Evolutionary conservation across 2,329 filamentous ascomycete species (phyloP), one percentile per base, ranked within the genome.

Genomic region (Xenosphaeropsis pyriputrescens): DNA sequence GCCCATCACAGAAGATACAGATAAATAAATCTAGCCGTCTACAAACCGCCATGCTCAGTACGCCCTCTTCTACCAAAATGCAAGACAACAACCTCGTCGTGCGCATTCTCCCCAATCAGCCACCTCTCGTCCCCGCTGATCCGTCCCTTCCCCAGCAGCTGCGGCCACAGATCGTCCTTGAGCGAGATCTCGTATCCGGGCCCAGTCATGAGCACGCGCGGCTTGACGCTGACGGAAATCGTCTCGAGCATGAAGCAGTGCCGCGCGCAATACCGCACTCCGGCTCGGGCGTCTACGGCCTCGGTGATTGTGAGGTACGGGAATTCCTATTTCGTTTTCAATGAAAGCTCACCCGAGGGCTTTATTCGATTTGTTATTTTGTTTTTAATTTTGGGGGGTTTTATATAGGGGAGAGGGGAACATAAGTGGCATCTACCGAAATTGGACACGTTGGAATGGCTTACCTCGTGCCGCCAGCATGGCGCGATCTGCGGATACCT

Each of bases 111-210:
- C 0, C 75, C 74, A 9, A 79, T 53, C n/a, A 79, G 38, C 64
- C 72, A 78, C 39, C 70, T 55, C 52, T 79, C 74, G 42, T 75
- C 70, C 2, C 73, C 75, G 29, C 56, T 64, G 13, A 79, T 68
- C 42, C 61, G 61, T 1, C 70, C 72, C 46, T 63, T 68, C 2
- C 51, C 62, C 34, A 70, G 54, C 26, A 79, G 49, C 48, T 68
- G 58, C 15, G 51, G 49, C 58, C 67, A 69, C 36, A 70, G 53
- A 5, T 57, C 54, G 26, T 64, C 57, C 4, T 48, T 45, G 34
- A 71, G 63, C 36, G 59, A 55, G 3, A 58, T 53, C 47, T 68
- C 63, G 15, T 51, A 47, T 13, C 44, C 46, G 4, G 44, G 45
- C 1, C 47, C 50, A 35, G 47, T 54, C 43, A 57, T 57, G 4